Evolutionary conservation across 2,329 filamentous ascomycete genomes (phyloP), one percentile per base, ranked within the genome.

Genomic region (Cladosporium oxysporum): DNA sequence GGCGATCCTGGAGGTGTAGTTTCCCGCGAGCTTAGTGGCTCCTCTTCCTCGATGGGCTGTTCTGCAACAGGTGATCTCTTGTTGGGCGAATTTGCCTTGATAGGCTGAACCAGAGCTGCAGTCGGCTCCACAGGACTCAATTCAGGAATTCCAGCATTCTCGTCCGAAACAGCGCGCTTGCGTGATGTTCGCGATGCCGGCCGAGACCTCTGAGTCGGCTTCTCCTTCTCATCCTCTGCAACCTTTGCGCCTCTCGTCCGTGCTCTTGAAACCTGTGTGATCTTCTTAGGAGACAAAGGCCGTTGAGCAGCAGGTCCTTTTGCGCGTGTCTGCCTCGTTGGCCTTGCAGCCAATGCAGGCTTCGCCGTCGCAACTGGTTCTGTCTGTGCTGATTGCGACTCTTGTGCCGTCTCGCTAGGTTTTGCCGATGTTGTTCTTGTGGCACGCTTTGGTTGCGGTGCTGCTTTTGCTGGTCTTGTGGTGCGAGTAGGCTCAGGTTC

Each of bases 241-340:
- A 29, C 49, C 16, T 33, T 52, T 35, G 64, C 68, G 31, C 52
- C 67, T 33, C 67, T 68, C 11, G 69, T 65, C 5, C 66, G 65
- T 37, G 66, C 66, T 58, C 68, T 73, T 8, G 72, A 69, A 16
- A 77, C 71, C 66, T 77, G 76, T 7, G 75, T 76, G 67, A 75
- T 73, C 71, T 78, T 78, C 70, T 77, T 77, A 5, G 76, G 74
- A 31, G 75, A 77, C 18, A 78, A 69, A 21, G 76, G 58, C 44
- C 21, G 41, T 37, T 49, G 58, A 47, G 66, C 62, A 59, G 49
- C 52, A 16, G 33, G 52, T 49, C 58, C 28, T 57, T 61, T 66
- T 49, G 50, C 26, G 29, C 50, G 47, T 23, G 62, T 59, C 28
- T 66, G 55, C 31, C 60, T 28, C 49, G 62, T 33, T 33, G 66